Base-by-base conservation (phyloP, 225 moss, liverwort and hornwort genomes). In the Takakia lepidozioides region DNA sequence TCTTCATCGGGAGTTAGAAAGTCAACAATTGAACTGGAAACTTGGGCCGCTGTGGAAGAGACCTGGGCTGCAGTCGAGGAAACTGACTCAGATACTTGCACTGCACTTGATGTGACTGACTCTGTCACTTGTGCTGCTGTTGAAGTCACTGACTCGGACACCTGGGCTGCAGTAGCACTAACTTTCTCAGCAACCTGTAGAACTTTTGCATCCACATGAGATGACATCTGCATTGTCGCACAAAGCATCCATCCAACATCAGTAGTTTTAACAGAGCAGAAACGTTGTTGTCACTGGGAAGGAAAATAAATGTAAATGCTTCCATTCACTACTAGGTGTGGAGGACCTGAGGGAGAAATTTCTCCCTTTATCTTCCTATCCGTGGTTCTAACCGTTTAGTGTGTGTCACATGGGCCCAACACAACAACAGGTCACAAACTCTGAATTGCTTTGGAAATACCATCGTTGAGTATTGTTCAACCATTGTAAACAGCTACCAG, bases 51-150 rank as follows among this genome's bases (percentile, higher is more conserved):
- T 22, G 56, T 68, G 58, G 55, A 65, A 2, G 70, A 11, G 41
- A 70, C 58, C 42, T 63, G 68, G 29, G 48, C 65, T 15, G 75
- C 58, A 57, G 61, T 58, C 54, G 27, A 40, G 5, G 52, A 52
- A 40, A 52, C 55, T 6, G 58, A 49, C 51, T 68, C 59, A 29
- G 71, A 52, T 22, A 82, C 62, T 66, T 80, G 68, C 54, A 63
- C 73, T 54, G 71, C 73, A 51, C 55, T 60, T 23, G 44, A 58
- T 21, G 63, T 55, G 34, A 63, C 29, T 37, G 56, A 58, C 46
- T 73, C 67, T 25, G 59, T 63, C 9, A 81, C 76, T 56, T 81
- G 77, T 22, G 62, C 62, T 38, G 72, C 76, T 38, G 65, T 82
- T 27, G 24, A 62, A 6, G 57, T 45, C 42, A 76, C 75, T 53